Evolutionary conservation across 208 protist species (phyloP), one percentile per base, ranked within the genome.

Genomic region (Crithidia mellificae): DNA sequence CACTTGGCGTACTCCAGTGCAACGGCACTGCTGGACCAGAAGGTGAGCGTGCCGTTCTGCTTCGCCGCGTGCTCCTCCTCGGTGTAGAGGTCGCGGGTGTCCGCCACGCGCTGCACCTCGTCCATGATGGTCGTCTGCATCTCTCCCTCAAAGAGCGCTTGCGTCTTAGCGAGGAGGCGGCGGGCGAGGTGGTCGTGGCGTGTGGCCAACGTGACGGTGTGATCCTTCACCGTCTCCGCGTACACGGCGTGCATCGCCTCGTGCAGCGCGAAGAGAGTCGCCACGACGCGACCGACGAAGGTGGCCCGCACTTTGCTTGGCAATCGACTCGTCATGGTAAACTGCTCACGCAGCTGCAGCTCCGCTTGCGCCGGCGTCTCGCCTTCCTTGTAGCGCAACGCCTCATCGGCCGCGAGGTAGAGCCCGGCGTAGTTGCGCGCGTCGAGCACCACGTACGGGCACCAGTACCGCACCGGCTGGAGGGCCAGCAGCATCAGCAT

Each of bases 401-500:
- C 84, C 38, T 70, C 72, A 5, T 83, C 77, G 2, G 76, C 77
- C 17, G 66, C 61, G 12, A 95, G 57, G 62, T 71, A 86, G 12
- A 94, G 72, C 11, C 83, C 88, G 0, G 76, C 83, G 73, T 80
- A 85, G 77, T 94, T 80, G 24, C 77, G 78, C n/a, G 75, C 65
- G 56, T 92, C 86, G 44, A 94, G 69, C 36, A 93, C 68, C 22
- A 90, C 41, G 47, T 88, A 79, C 7, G 89, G 87, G 52, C 86
- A 84, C 86, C 87, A 94, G 73, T 87, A 96, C 15, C 89, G 85
- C 44, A 86, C 67, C 20, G 89, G 83, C 49, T 87, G 83, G 20
- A 95, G 74, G 1, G 88, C 77, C 12, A 96, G 81, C 34, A 93
- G 79, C n/a, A 86, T 68, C 58, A 96, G 59, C 88, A 96, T 93